Percentiles rank a stretch among this genome's conserved stretches.
Evolutionary conservation across 805 yeast species (phyloP).

Genomic region (Nakazawaea molendinolei): DNA sequence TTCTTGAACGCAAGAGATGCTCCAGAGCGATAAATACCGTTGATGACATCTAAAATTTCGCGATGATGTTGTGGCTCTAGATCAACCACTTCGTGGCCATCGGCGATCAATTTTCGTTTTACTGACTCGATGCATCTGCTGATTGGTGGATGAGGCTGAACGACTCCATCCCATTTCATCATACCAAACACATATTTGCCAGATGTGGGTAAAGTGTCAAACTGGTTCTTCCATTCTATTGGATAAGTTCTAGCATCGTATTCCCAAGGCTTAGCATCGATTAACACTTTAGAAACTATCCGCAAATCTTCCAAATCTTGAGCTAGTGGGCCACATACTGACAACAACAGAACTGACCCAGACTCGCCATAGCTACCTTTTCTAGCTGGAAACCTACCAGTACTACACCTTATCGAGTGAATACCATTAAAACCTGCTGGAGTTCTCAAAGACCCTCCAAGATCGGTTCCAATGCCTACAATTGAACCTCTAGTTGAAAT

Average conservation of each 20-base stretch:
- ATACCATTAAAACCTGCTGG: conserved; percentile 50
- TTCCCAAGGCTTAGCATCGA: conserved; percentile 50
- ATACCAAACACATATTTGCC: conserved; percentile 39
- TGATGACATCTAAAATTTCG: neutral
- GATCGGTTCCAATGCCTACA: conserved; percentile 57
- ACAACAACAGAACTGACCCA: conserved; percentile 34
- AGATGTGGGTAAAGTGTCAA: conserved; percentile 18
- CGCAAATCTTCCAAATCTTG: conserved; percentile 42
- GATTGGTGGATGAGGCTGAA: conserved; percentile 52
- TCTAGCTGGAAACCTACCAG: conserved; percentile 38
- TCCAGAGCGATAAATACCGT: conserved; percentile 15
- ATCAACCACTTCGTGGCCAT: conserved; percentile 37
- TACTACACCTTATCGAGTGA: conserved; percentile 44
- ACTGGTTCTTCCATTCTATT: conserved; percentile 39
- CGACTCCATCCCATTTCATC: conserved; percentile 34
- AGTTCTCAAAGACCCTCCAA: conserved; percentile 53
- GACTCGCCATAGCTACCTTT: conserved; percentile 29
- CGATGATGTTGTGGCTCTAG: conserved; percentile 27
- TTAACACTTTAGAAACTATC: conserved; percentile 37
- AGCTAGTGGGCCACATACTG: conserved; percentile 42
- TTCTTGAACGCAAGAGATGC: conserved; percentile 20
- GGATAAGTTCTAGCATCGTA: conserved; percentile 42
- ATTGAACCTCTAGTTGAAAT: conserved; percentile 32
- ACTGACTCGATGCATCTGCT: conserved; percentile 33
- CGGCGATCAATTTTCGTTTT: conserved; percentile 18